Percentiles rank a stretch among this genome's conserved stretches.
Evolutionary conservation across 139 green algal species (phyloP).

Genomic region (Asterochloris erici): DNA sequence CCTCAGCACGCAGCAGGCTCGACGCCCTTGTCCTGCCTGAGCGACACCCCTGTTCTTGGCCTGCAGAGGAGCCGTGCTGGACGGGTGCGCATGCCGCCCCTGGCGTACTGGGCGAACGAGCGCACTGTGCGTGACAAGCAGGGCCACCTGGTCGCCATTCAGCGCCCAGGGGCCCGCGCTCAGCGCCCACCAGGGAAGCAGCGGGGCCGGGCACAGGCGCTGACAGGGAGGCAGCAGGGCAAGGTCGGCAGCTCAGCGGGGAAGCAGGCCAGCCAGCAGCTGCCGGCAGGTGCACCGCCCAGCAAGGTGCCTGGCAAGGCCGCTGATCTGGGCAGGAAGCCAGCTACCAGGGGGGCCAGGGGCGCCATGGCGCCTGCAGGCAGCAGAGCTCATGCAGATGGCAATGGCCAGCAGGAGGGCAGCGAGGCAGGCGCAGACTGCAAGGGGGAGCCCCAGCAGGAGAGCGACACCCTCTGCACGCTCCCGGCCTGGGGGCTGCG

Average conservation of each 20-base stretch:
- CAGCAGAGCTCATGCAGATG: background rate
- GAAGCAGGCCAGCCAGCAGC: background rate
- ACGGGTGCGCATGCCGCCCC: background rate
- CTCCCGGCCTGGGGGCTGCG: too few relatives aligned
- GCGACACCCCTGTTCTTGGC: too few relatives aligned
- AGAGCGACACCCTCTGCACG: too few relatives aligned
- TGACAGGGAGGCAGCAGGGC: background rate
- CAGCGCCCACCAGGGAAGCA: background rate
- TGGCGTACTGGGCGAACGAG: constrained; percentile 19
- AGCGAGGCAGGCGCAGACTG: too few relatives aligned
- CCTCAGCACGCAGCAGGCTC: too few relatives aligned
- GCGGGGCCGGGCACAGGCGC: background rate
- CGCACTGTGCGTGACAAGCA: constrained; percentile 13
- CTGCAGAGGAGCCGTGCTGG: constrained; percentile 7
- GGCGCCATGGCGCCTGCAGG: background rate
- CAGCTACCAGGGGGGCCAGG: background rate
- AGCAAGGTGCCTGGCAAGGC: background rate
- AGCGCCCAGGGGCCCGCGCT: background rate
- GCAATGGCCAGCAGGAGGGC: background rate
- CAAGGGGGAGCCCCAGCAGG: too few relatives aligned
- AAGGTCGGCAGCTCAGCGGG: background rate
- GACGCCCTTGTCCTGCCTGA: too few relatives aligned
- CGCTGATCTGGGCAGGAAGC: background rate
- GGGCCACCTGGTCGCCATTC: background rate
- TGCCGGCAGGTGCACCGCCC: background rate